Percentiles rank a stretch among this genome's conserved stretches.
Conservation (phyloP, 2,329 filamentous ascomycete genomes). For the Fusarium illudens region DNA sequence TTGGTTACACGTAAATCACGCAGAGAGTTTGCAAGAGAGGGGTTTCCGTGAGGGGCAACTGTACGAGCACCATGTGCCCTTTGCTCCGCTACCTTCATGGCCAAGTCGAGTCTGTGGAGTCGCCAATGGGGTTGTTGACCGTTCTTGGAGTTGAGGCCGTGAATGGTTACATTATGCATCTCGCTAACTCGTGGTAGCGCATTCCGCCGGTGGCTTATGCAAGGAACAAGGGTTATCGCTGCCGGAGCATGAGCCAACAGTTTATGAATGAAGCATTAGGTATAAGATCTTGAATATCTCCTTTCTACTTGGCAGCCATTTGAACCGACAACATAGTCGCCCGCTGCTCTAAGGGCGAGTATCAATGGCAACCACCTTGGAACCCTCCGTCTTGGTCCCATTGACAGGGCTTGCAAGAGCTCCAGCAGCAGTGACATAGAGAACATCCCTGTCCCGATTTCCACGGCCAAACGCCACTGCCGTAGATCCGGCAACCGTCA, state of each 20-base stretch:
- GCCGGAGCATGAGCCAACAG: background rate
- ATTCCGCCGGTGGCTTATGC: background rate
- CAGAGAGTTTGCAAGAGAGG: background rate
- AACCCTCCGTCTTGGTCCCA: constrained; percentile 27
- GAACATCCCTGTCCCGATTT: constrained; percentile 6
- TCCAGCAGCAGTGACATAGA: constrained; percentile 30
- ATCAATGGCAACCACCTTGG: constrained; percentile 32
- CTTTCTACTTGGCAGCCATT: background rate
- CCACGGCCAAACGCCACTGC: constrained; percentile 28
- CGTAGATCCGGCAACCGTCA: constrained; percentile 38
- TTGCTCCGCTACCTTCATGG: background rate
- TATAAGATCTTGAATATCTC: background rate
- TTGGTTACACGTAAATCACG: background rate
- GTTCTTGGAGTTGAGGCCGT: background rate
- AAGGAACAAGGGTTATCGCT: background rate
- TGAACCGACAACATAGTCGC: background rate
- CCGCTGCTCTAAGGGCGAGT: background rate
- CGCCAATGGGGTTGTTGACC: background rate
- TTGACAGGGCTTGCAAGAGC: constrained; percentile 26
- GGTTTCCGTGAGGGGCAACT: background rate
- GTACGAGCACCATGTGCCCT: background rate
- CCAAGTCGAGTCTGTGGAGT: background rate
- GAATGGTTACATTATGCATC: background rate
- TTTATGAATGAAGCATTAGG: background rate
- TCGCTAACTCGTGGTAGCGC: background rate